Percentiles rank a stretch among this genome's conserved stretches.
phyloP scores from a whole-genome alignment of 2,329 filamentous ascomycete species.

The Ascochyta koolunga region DNA sequence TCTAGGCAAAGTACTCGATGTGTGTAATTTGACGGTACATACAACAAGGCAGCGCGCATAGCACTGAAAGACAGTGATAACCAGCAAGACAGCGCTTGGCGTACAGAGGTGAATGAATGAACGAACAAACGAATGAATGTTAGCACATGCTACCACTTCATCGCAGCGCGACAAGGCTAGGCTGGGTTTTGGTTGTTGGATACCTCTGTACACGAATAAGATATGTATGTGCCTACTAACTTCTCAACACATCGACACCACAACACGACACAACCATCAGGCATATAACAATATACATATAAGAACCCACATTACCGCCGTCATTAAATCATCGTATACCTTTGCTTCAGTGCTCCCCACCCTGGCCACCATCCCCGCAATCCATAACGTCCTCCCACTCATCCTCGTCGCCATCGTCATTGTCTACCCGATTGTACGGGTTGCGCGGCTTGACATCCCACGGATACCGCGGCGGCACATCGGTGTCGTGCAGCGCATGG shows the following conservation, averaged over 20 bases:
- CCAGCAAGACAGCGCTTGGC: too few species aligned
- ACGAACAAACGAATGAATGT: too few species aligned
- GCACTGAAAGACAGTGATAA: too few species aligned
- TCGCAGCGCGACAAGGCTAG: not conserved
- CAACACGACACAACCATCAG: too few species aligned
- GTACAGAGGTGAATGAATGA: too few species aligned
- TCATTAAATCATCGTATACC: not conserved
- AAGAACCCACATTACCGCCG: not conserved
- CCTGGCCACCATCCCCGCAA: not conserved
- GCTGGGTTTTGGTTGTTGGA: not conserved
- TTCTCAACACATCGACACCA: too few species aligned
- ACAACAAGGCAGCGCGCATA: too few species aligned
- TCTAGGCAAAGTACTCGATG: too few species aligned
- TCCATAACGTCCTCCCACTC: conserved; percentile 4
- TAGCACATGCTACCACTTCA: too few species aligned
- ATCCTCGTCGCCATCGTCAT: not conserved
- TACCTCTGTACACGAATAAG: conserved; percentile 8
- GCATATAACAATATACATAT: not conserved
- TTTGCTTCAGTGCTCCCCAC: not conserved
- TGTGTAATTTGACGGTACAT: too few species aligned
- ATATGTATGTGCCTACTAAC: conserved; percentile 7
- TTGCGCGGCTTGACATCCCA: not conserved
- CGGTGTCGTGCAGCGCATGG: not conserved
- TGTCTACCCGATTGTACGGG: not conserved
- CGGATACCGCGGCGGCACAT: not conserved